Percentiles rank a stretch among this genome's conserved stretches.
These are phyloP conservation scores for Podospora conica DNA, from an alignment of 495 filamentous ascomycete species.

Conservation along the genomic window DNA sequence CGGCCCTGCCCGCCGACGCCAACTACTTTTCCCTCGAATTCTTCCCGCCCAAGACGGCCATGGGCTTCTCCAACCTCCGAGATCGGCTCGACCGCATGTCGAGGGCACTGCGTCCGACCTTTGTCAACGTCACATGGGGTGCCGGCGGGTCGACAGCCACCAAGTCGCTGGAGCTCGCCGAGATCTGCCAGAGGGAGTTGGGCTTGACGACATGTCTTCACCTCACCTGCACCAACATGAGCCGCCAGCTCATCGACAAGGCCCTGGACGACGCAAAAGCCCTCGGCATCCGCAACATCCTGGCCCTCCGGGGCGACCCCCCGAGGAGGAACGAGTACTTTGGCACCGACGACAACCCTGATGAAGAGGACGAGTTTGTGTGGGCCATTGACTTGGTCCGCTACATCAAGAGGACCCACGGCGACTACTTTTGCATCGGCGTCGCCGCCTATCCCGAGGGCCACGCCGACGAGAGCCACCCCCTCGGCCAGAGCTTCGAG, in stretches of 20 bases:
- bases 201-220: slow-evolving; percentile 93
- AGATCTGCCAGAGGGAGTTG: slow-evolving; percentile 87
- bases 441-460: slow-evolving; percentile 94
- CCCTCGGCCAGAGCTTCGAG: slow-evolving; percentile 66
- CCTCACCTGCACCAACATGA: slow-evolving; percentile 98
- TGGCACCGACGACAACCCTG: slow-evolving; percentile 47
- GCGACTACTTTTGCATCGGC: slow-evolving; percentile 95
- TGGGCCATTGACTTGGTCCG: slow-evolving; percentile 87
- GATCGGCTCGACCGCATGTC: slow-evolving; percentile 94
- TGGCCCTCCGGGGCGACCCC: slow-evolving; percentile 90
- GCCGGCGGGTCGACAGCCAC: slow-evolving; percentile 86
- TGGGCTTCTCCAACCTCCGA: slow-evolving; percentile 90
- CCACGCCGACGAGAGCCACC: slow-evolving; percentile 83
- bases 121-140: slow-evolving; percentile 97
- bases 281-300: slow-evolving; percentile 89
- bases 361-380: slow-evolving; percentile 67
- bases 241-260: slow-evolving; percentile 73
- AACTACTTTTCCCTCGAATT: slow-evolving; percentile 97
- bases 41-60: slow-evolving; percentile 93
- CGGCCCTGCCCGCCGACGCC: slow-evolving; percentile 71
- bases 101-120: slow-evolving; percentile 78
- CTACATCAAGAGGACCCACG: slow-evolving; percentile 79
- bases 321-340: slow-evolving; percentile 82
- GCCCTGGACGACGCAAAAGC: slow-evolving; percentile 87
- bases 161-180: slow-evolving; percentile 89